Evolutionary conservation across 352 stramenopile genomes (phyloP).

Genomic region (Peronospora destructor): DNA sequence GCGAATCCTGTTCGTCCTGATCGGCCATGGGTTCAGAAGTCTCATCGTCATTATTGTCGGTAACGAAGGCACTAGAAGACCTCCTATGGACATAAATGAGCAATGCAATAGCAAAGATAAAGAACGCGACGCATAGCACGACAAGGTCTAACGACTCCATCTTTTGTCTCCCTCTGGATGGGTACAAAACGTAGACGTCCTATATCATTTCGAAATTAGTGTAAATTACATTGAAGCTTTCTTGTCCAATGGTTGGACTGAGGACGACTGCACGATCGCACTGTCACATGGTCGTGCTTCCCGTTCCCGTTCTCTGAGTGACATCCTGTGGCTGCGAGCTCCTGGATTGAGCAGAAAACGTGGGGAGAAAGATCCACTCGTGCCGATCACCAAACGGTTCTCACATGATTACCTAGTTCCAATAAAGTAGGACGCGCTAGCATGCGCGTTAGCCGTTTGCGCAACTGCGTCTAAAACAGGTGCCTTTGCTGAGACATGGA

Average conservation of each 20-base stretch:
- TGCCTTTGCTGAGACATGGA: constrained; percentile 10
- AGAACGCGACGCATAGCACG: constrained; percentile 2
- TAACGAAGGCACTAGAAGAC: constrained; percentile 1
- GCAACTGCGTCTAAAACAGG: constrained; percentile 7
- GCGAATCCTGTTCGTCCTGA: constrained; percentile 23
- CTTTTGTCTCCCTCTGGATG: background rate
- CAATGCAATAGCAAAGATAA: background rate
- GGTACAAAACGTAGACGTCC: background rate
- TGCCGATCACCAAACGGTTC: background rate
- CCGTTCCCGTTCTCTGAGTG: background rate
- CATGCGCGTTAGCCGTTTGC: constrained; percentile 8
- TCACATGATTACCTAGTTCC: background rate
- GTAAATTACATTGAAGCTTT: background rate
- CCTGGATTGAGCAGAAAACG: background rate
- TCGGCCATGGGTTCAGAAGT: constrained; percentile 13
- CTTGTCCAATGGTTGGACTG: too few species aligned
- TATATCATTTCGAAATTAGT: background rate
- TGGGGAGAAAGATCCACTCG: background rate
- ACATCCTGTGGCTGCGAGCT: background rate
- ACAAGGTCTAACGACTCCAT: constrained; percentile 10
- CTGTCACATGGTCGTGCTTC: background rate
- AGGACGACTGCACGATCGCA: background rate
- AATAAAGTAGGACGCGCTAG: constrained; percentile 5
- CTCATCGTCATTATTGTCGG: constrained; percentile 26
- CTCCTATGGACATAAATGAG: constrained; percentile 3